Percentiles rank a stretch among this genome's conserved stretches.
phyloP scores from a whole-genome alignment of 345 rosid genomes.

The Alliaria petiolata region DNA sequence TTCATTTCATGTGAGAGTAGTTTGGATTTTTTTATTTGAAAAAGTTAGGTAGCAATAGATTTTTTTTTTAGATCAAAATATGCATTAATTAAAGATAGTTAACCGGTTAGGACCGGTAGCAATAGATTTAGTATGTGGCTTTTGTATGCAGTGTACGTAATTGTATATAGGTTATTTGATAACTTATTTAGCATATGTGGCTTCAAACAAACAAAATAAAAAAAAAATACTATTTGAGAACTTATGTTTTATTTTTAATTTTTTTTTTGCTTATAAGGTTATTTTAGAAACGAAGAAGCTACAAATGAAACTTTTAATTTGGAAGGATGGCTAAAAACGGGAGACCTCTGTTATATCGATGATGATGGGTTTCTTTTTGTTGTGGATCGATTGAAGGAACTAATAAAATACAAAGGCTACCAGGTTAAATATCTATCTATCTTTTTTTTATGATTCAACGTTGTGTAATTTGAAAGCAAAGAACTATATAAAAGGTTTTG shows the following conservation, averaged over 20 bases:
- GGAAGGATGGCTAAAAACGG: constrained; percentile 88
- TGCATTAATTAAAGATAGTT: no score
- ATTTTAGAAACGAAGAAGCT: constrained; percentile 63
- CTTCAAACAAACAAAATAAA: no score
- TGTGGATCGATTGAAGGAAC: constrained; percentile 80
- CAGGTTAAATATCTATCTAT: constrained; percentile 44
- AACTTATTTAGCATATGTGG: no score
- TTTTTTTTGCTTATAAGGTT: constrained; percentile 37
- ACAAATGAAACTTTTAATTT: constrained; percentile 54
- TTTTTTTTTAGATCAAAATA: no score
- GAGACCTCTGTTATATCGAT: constrained; percentile 79
- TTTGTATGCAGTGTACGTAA: no score
- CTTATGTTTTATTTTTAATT: no score
- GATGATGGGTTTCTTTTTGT: constrained; percentile 72
- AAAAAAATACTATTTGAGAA: no score
- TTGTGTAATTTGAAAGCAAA: not conserved
- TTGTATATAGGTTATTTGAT: no score
- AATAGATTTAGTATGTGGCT: no score
- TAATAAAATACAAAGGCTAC: constrained; percentile 86
- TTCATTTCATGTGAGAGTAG: no score
- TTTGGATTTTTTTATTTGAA: not conserved
- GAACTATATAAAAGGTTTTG: not conserved
- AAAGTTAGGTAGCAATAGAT: no score
- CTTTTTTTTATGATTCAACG: not conserved
- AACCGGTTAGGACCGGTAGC: no score